Evolutionary conservation across 768 basidiomycete species (phyloP), one percentile per base, ranked within the genome.

Genomic region (Piloderma croceum): DNA sequence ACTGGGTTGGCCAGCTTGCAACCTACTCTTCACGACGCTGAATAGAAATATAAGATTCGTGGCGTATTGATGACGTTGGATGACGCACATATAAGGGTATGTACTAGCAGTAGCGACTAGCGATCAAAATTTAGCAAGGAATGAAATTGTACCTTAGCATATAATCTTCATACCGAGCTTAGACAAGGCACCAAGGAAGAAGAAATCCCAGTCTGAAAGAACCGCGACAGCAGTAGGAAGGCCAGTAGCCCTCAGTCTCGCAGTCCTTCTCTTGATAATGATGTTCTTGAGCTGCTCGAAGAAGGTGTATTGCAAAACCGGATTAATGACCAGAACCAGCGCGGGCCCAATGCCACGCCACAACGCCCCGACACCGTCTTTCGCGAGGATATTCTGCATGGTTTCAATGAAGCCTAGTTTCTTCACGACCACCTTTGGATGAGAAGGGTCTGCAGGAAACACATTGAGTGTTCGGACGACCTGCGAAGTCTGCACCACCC

Each of bases 241-340:
- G 34, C 69, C 74, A 36, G 69, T 61, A 24, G 68, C 71, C 37
- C 73, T 69, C 49, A 79, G 58, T 49, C 65, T 74, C 36, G 57
- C 67, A 21, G 76, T 79, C 24, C 85, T 76, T 22, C 72, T 73
- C 44, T 74, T 71, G 40, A 91, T 65, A 43, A 97, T 55, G 25
- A 77, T 51, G 52, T 93, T 96, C 71, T 94, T 96, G 52, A 98
- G 69, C 57, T 96, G 90, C 62, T 99, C 94, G 48, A 97, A 98
- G 31, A 63, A 79, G 15, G 94, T 97, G 60, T 96, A 93, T 67
- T 92, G 81, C 23, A 98, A 73, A 23, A 99, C 86, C 12, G 94
- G 94, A 62, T 99, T 99, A 47, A 90, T 77, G 49, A 97, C 94
- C 33, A 98, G 72, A 21, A 91, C 73, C 36, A 99, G 69, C n/a